These are phyloP conservation scores for Vigna hirtella DNA, from an alignment of 306 rosid genomes.

Conservation along the genomic window DNA sequence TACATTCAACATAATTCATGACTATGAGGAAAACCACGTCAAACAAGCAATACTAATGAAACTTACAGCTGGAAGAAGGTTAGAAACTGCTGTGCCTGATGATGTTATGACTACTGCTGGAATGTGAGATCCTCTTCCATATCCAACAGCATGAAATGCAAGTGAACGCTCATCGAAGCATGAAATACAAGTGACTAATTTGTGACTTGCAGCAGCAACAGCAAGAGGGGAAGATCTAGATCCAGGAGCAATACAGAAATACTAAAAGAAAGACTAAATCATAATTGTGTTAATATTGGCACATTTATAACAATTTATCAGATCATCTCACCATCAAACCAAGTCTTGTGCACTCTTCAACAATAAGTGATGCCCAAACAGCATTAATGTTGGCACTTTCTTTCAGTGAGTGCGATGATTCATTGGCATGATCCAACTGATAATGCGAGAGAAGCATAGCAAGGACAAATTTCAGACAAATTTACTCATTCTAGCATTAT, in stretches of 20 bases:
- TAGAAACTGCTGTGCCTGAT: conserved; percentile 98
- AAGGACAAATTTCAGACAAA: conserved; percentile 49
- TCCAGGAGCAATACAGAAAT: conserved; percentile 97
- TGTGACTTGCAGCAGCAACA: conserved; percentile 93
- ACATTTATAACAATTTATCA: conserved; percentile 34
- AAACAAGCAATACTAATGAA: conserved; percentile 18
- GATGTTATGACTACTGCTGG: conserved; percentile 95
- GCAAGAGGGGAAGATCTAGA: conserved; percentile 99
- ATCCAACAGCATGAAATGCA: conserved; percentile 97
- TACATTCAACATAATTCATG: conserved; percentile 12
- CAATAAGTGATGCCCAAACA: conserved; percentile 90
- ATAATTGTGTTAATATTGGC: conserved; percentile 38
- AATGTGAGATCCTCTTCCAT: conserved; percentile 86
- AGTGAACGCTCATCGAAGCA: conserved; percentile 97
- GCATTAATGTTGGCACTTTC: conserved; percentile 81
- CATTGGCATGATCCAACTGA: conserved; percentile 72
- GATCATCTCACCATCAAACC: conserved; percentile 83
- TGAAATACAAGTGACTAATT: conserved; percentile 70
- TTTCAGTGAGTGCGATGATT: conserved; percentile 51
- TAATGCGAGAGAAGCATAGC: conserved; percentile 54
- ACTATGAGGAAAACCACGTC: neutral
- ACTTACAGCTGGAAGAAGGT: conserved; percentile 98
- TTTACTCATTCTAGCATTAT: conserved; percentile 41
- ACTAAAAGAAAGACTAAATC: conserved; percentile 67
- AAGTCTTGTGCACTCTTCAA: conserved; percentile 96